phyloP scores from a whole-genome alignment of 495 filamentous ascomycete genomes.

The Penicillium samsonianum region DNA sequence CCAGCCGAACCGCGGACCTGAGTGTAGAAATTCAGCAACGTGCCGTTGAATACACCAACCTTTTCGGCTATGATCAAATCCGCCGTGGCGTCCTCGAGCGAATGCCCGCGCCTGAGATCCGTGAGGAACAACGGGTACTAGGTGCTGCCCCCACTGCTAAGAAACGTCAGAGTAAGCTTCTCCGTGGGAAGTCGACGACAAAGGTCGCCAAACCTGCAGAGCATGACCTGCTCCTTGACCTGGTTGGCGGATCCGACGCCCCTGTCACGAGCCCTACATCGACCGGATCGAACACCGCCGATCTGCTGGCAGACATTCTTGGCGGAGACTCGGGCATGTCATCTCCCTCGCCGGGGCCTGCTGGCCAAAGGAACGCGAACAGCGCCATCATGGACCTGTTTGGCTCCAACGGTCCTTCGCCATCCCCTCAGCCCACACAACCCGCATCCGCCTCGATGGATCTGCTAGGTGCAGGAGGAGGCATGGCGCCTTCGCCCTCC shows the following conservation, averaged over 20 bases:
- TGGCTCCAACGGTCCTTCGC: conserved; percentile 45
- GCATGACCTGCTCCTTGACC: conserved; percentile 86
- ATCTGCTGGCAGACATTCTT: conserved; percentile 85
- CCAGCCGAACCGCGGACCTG: conserved; percentile 73
- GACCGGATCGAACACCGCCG: conserved; percentile 76
- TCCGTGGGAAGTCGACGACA: conserved; percentile 76
- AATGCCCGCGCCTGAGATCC: conserved; percentile 96
- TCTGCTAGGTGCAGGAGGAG: conserved; percentile 41
- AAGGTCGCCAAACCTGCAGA: conserved; percentile 75
- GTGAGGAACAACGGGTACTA: conserved; percentile 85
- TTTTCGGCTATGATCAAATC: conserved; percentile 87
- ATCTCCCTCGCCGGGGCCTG: conserved; percentile 56
- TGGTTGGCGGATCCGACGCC: conserved; percentile 81
- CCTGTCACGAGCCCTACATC: conserved; percentile 51
- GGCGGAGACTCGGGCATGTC: conserved; percentile 50
- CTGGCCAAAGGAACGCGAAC: conserved; percentile 52
- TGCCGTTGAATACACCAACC: conserved; percentile 90
- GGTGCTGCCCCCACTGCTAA: conserved; percentile 77
- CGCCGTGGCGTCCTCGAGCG: conserved; percentile 89
- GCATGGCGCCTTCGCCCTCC: conserved; percentile 37
- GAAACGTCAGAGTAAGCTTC: conserved; percentile 72
- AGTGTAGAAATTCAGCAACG: conserved; percentile 96
- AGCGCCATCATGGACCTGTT: conserved; percentile 87
- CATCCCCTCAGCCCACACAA: conserved; percentile 38
- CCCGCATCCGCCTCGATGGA: conserved; percentile 49